Evolutionary conservation across 225 moss, liverwort and hornwort species (phyloP).

Genomic region (Physcomitrium patens): DNA sequence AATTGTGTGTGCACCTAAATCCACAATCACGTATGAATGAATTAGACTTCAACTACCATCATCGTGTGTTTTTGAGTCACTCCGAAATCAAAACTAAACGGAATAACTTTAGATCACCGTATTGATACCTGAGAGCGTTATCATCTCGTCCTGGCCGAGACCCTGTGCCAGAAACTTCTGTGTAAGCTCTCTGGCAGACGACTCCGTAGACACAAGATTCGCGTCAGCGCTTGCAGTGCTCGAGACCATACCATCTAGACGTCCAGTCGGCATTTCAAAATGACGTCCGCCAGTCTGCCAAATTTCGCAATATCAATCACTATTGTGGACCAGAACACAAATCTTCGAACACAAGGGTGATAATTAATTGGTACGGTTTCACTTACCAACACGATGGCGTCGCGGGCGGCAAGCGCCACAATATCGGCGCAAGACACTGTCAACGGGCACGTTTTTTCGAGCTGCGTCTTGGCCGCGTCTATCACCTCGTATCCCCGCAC

Average conservation of each 20-base stretch:
- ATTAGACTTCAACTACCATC: too few relatives aligned
- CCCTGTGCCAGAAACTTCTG: conserved; percentile 56
- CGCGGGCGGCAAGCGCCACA: conserved; percentile 66
- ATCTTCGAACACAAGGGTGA: too few relatives aligned
- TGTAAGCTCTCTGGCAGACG: conserved; percentile 48
- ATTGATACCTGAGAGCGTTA: conserved; percentile 55
- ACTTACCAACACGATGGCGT: conserved; percentile 46
- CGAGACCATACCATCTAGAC: conserved; percentile 56
- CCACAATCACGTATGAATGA: too few relatives aligned
- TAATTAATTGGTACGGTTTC: too few relatives aligned
- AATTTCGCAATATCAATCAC: too few relatives aligned
- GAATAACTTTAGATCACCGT: too few relatives aligned
- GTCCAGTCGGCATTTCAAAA: conserved; percentile 57
- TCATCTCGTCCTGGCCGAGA: conserved; percentile 67
- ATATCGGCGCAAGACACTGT: conserved; percentile 89
- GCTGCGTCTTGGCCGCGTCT: conserved; percentile 53
- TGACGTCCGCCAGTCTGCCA: conserved; percentile 51
- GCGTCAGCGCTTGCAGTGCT: conserved; percentile 35
- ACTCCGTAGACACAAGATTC: conserved; percentile 48
- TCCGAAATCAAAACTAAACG: too few relatives aligned
- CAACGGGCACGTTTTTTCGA: conserved; percentile 53
- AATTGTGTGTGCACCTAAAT: conserved; percentile 58
- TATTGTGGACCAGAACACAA: too few relatives aligned
- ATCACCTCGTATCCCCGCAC: conserved; percentile 59
- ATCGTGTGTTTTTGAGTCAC: too few relatives aligned